Conservation (phyloP, 2,329 filamentous ascomycete species). For the Trichoderma asperellum region DNA sequence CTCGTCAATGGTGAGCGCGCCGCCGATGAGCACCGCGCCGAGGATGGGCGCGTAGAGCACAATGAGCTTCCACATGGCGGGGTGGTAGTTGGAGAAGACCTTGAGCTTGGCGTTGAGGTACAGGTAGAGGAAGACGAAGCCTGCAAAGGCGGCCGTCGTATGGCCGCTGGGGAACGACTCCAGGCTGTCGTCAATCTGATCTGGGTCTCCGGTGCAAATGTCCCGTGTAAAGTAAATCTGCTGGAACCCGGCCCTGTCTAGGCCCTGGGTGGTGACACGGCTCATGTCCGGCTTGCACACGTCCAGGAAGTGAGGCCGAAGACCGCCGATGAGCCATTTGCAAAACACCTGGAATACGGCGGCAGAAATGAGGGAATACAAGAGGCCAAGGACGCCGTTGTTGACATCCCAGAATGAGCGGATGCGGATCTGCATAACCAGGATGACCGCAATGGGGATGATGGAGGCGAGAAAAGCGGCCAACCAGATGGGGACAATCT, state of each 20-base stretch:
- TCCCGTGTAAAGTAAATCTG: constrained; percentile 70
- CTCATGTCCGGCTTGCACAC: constrained; percentile 64
- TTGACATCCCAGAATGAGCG: constrained; percentile 72
- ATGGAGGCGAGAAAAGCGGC: constrained; percentile 68
- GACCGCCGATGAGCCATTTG: constrained; percentile 74
- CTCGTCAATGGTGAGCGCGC: constrained; percentile 71
- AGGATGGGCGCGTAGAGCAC: constrained; percentile 68
- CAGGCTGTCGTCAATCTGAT: constrained; percentile 69
- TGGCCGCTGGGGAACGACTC: constrained; percentile 76
- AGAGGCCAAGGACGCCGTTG: constrained; percentile 69
- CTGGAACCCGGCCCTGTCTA: constrained; percentile 56
- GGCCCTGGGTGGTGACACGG: constrained; percentile 39
- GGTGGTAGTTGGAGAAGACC: constrained; percentile 72
- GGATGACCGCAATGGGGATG: constrained; percentile 67
- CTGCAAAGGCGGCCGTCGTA: constrained; percentile 72
- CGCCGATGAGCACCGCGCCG: constrained; percentile 68
- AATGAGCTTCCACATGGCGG: constrained; percentile 73
- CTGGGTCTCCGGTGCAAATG: constrained; percentile 68
- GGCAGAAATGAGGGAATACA: constrained; percentile 70
- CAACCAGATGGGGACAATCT: constrained; percentile 72
- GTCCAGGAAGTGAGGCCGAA: constrained; percentile 72
- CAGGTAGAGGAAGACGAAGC: constrained; percentile 70
- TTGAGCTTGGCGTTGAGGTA: constrained; percentile 82
- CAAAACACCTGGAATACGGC: constrained; percentile 78
- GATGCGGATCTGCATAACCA: constrained; percentile 68